Conservation (phyloP, 2,329 filamentous ascomycete species). For the Daldinia sp. region DNA sequence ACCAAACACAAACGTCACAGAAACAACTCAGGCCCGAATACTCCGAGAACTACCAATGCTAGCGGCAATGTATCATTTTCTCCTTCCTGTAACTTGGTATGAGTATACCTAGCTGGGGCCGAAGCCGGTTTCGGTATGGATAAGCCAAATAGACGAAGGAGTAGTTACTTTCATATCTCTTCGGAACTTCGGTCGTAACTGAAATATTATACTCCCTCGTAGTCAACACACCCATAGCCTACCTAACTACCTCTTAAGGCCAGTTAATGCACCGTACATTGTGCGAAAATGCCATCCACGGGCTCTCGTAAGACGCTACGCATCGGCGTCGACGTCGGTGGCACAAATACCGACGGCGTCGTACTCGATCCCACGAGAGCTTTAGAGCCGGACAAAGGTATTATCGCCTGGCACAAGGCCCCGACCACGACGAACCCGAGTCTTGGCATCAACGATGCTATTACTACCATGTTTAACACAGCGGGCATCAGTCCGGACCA, state of each 20-base stretch:
- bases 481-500: slow-evolving; percentile 43
- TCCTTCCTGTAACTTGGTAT: not conserved
- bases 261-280: too few species aligned
- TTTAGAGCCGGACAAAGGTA: slow-evolving; percentile 50
- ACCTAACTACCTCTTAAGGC: not conserved
- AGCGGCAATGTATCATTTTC: not conserved
- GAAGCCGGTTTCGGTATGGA: slow-evolving; percentile 23
- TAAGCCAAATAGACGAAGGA: slow-evolving; percentile 3
- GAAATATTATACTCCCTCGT: not conserved
- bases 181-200: slow-evolving; percentile 5
- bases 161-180: not conserved
- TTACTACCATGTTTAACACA: slow-evolving; percentile 53
- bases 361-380: slow-evolving; percentile 55
- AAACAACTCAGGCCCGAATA: not conserved
- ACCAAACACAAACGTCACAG: not conserved
- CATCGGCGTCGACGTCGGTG: slow-evolving; percentile 48
- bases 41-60: not conserved
- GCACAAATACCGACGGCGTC: slow-evolving; percentile 64
- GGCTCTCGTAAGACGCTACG: slow-evolving; percentile 35
- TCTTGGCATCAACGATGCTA: slow-evolving; percentile 55
- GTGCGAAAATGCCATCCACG: slow-evolving; percentile 26
- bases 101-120: not conserved
- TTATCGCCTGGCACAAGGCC: slow-evolving; percentile 60
- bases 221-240: not conserved
- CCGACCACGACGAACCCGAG: slow-evolving; percentile 59